Conservation (phyloP, 768 basidiomycete genomes). For the Russula sp. region DNA sequence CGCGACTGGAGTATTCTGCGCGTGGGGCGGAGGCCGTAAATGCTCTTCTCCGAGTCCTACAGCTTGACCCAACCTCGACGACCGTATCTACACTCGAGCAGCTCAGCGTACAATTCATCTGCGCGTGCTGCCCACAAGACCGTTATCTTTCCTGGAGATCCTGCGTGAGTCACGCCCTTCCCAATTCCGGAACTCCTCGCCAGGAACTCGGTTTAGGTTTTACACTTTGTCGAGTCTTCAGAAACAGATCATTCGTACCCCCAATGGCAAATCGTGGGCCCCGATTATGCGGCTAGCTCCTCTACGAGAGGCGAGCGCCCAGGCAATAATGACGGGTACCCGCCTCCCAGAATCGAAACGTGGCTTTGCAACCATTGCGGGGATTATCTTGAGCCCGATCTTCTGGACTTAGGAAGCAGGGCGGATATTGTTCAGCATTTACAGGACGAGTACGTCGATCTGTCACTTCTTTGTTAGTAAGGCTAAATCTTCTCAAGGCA, state of each 20-base stretch:
- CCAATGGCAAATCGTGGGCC: neutral
- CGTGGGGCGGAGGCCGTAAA: slow-evolving; percentile 11
- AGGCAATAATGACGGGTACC: too few relatives aligned
- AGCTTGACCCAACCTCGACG: neutral
- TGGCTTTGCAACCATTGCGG: slow-evolving; percentile 21
- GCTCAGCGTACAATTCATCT: slow-evolving; percentile 2
- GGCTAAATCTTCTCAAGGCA: neutral
- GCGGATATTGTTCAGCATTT: neutral
- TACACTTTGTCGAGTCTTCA: neutral
- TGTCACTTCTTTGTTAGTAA: neutral
- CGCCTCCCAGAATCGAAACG: neutral
- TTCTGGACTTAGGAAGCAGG: neutral
- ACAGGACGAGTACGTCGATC: slow-evolving; percentile 4
- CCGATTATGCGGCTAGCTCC: neutral
- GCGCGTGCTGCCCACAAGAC: neutral
- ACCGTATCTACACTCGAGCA: slow-evolving; percentile 7
- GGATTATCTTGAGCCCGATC: neutral
- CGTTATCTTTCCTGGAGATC: slow-evolving; percentile 5
- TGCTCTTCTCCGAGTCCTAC: neutral
- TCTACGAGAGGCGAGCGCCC: neutral
- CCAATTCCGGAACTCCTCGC: neutral
- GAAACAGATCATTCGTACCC: neutral
- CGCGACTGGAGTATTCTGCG: neutral
- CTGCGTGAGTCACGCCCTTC: slow-evolving; percentile 8
- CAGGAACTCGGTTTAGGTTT: slow-evolving; percentile 4